Evolutionary conservation across 2,329 filamentous ascomycete genomes (phyloP).

Genomic region (Orbilia ellipsospora): DNA sequence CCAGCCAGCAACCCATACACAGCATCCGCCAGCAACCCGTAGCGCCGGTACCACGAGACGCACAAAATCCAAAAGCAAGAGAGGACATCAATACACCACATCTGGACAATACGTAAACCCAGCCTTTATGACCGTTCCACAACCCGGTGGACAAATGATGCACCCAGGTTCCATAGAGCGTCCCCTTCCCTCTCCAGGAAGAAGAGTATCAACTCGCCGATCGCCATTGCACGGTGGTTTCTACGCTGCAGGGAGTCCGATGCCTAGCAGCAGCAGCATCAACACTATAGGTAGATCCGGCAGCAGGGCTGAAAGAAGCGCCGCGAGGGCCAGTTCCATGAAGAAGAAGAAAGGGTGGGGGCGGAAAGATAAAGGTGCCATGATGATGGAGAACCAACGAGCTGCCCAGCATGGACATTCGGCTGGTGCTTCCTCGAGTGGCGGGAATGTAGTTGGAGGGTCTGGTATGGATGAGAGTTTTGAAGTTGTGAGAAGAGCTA

Average conservation of each 20-base stretch:
- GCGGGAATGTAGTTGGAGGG: constrained; percentile 36
- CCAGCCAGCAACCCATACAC: not conserved
- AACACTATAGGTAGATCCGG: constrained; percentile 47
- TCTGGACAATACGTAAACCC: constrained; percentile 37
- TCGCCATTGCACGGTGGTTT: constrained; percentile 50
- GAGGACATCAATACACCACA: constrained; percentile 22
- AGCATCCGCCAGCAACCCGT: constrained; percentile 14
- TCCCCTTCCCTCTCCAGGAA: constrained; percentile 47
- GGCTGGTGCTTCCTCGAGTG: constrained; percentile 1
- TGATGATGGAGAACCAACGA: constrained; percentile 34
- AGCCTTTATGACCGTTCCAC: constrained; percentile 39
- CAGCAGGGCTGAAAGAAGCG: constrained; percentile 57
- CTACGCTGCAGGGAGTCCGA: constrained; percentile 22
- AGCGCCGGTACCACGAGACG: constrained; percentile 17
- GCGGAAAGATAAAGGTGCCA: constrained; percentile 44
- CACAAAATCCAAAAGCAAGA: constrained; percentile 18
- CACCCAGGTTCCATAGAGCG: constrained; percentile 22
- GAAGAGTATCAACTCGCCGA: constrained; percentile 31
- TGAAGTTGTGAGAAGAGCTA: constrained; percentile 39
- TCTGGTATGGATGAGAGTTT: constrained; percentile 51
- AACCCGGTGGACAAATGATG: constrained; percentile 8
- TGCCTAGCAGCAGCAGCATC: constrained; percentile 46
- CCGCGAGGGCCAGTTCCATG: constrained; percentile 56
- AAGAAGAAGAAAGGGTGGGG: constrained; percentile 57
- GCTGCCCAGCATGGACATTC: constrained; percentile 4